Evolutionary conservation across 495 filamentous ascomycete genomes (phyloP).

Genomic region (Amniculicola lignicola): DNA sequence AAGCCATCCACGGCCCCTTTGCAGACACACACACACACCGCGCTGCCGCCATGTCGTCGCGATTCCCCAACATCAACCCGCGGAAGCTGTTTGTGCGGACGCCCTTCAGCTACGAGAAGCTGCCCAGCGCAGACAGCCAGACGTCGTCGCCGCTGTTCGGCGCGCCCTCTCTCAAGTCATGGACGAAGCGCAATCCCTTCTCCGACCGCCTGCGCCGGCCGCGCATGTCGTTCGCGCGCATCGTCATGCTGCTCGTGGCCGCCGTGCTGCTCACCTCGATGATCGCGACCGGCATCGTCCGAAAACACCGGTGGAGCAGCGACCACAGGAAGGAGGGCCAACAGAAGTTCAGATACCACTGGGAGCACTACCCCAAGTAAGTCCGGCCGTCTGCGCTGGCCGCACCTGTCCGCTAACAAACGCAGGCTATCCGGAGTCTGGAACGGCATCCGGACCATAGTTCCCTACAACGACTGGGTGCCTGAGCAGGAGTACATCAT

Average conservation of each 20-base stretch:
- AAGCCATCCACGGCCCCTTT: background rate
- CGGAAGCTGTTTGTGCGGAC: slow-evolving; percentile 29
- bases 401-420: background rate
- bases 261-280: slow-evolving; percentile 34
- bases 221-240: slow-evolving; percentile 29
- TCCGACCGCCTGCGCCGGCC: slow-evolving; percentile 32
- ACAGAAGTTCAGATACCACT: slow-evolving; percentile 37
- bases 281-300: slow-evolving; percentile 35
- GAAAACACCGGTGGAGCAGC: slow-evolving; percentile 12
- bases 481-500: slow-evolving; percentile 33
- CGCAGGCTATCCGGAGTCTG: slow-evolving; percentile 40
- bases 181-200: slow-evolving; percentile 31
- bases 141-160: slow-evolving; percentile 36
- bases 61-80: slow-evolving; percentile 23
- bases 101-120: slow-evolving; percentile 38
- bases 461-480: slow-evolving; percentile 35
- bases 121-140: slow-evolving; percentile 36
- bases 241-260: slow-evolving; percentile 29
- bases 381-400: background rate
- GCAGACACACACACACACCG: slow-evolving; percentile 1
- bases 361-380: slow-evolving; percentile 40
- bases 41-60: slow-evolving; percentile 21
- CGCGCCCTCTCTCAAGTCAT: slow-evolving; percentile 29
- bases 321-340: slow-evolving; percentile 20
- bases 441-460: slow-evolving; percentile 39